phyloP scores from a whole-genome alignment of 441 rosid genomes.

The Melastoma candidum region DNA sequence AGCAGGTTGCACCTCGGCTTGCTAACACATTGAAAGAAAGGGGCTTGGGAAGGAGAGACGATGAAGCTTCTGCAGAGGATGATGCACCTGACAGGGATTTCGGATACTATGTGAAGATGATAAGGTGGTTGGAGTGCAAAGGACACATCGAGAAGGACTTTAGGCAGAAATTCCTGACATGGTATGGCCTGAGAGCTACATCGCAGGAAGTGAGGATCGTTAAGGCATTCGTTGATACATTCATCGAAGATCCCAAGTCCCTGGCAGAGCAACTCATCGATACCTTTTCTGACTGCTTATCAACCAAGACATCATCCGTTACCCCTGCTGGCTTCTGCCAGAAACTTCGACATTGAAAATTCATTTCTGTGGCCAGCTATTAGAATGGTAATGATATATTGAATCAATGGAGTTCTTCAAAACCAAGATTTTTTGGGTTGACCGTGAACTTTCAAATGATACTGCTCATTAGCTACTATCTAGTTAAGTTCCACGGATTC shows the following conservation, averaged over 20 bases:
- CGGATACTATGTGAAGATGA: slow-evolving; percentile 61
- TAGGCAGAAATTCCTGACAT: slow-evolving; percentile 85
- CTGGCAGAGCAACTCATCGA: slow-evolving; percentile 88
- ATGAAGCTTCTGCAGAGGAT: slow-evolving; percentile 28
- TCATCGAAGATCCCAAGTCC: slow-evolving; percentile 62
- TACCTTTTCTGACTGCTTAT: slow-evolving; percentile 64
- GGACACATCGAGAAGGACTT: slow-evolving; percentile 88
- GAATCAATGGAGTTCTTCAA: no score
- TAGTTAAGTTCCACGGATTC: no score
- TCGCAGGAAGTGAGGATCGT: slow-evolving; percentile 64
- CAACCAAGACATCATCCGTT: slow-evolving; percentile 39
- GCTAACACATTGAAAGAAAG: slow-evolving; percentile 53
- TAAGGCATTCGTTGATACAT: slow-evolving; percentile 66
- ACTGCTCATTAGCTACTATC: no score
- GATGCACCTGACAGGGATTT: slow-evolving; percentile 52
- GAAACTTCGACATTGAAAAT: slow-evolving; percentile 85
- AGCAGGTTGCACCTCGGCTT: slow-evolving; percentile 42
- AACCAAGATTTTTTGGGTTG: no score
- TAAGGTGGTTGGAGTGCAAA: slow-evolving; percentile 68
- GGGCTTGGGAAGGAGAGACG: slow-evolving; percentile 33
- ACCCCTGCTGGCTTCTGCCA: slow-evolving; percentile 73
- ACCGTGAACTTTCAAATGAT: no score
- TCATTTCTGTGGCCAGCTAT: background rate
- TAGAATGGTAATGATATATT: background rate
- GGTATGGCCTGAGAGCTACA: slow-evolving; percentile 90